Conservation (phyloP, 169 alveolate genomes). For the Eimeria sp. region DNA sequence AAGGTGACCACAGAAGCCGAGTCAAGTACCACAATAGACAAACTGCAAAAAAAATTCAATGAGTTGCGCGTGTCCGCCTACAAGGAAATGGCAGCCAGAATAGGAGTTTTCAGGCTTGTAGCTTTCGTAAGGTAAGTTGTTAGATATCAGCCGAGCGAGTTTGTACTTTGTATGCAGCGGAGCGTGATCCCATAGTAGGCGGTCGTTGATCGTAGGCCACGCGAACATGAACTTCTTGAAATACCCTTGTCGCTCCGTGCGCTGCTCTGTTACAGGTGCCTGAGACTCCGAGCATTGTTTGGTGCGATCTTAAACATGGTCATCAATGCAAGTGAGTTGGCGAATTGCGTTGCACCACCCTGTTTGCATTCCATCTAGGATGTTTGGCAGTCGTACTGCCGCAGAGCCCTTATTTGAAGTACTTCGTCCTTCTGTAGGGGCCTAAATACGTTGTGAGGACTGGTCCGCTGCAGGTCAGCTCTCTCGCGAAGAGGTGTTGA, state of each 20-base stretch:
- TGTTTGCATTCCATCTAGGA: neutral
- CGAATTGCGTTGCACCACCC: neutral
- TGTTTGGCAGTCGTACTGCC: neutral
- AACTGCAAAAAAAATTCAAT: conserved; percentile 74
- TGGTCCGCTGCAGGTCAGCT: conserved; percentile 12
- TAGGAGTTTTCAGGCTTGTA: conserved; percentile 35
- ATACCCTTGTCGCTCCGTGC: no score
- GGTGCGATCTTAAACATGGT: neutral
- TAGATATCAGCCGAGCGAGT: neutral
- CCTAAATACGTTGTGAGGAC: neutral
- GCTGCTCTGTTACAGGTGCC: conserved; percentile 32
- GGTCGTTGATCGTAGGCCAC: neutral
- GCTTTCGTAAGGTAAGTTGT: conserved; percentile 25
- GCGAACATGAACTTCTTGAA: no score
- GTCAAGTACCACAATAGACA: conserved; percentile 43
- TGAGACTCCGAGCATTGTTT: conserved; percentile 51
- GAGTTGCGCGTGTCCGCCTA: conserved; percentile 81
- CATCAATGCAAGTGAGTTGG: conserved; percentile 46
- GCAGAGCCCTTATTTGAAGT: neutral
- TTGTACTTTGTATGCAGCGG: neutral
- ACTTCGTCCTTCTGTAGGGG: neutral
- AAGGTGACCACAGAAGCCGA: conserved; percentile 65
- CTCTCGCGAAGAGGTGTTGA: conserved; percentile 27
- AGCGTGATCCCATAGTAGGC: neutral
- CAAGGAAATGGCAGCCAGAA: conserved; percentile 74